phyloP scores from a whole-genome alignment of 139 green algal genomes.

The Chlamydomonas incerta region DNA sequence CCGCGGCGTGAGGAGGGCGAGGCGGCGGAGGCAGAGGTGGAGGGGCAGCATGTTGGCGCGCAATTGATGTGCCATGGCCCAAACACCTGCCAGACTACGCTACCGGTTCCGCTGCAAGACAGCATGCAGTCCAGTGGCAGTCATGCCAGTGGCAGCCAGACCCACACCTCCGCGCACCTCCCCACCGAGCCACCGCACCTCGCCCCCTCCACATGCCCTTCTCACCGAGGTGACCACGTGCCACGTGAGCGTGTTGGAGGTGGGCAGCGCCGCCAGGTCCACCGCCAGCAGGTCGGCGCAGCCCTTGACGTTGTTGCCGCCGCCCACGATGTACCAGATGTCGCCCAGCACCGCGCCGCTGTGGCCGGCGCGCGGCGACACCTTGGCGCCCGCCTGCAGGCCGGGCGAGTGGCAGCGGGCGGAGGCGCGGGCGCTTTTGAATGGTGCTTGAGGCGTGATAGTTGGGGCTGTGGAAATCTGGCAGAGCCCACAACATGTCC shows the following conservation, averaged over 20 bases:
- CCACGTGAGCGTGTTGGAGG: slow-evolving; percentile 43
- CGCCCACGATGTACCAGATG: slow-evolving; percentile 89
- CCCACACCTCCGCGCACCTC: too few species aligned
- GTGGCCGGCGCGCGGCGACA: slow-evolving; percentile 83
- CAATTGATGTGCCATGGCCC: too few species aligned
- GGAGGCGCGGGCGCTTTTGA: too few species aligned
- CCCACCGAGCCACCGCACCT: neutral
- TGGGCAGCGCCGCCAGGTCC: slow-evolving; percentile 72
- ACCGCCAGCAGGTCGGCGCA: slow-evolving; percentile 90
- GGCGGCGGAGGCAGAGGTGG: too few species aligned
- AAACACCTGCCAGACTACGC: neutral
- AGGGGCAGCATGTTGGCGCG: too few species aligned
- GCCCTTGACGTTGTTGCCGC: slow-evolving; percentile 91
- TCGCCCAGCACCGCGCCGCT: slow-evolving; percentile 71
- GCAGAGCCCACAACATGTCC: too few species aligned
- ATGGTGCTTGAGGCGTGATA: too few species aligned
- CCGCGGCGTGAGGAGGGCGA: slow-evolving; percentile 26
- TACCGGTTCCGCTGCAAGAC: too few species aligned
- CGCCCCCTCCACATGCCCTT: neutral
- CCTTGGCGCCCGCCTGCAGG: slow-evolving; percentile 41
- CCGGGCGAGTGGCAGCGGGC: too few species aligned
- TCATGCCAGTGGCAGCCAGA: too few species aligned
- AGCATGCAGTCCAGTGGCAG: too few species aligned
- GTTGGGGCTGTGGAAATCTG: too few species aligned
- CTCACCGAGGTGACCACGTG: slow-evolving; percentile 43